A percentile compares a stretch with the other conserved stretches of the same genome.
Evolutionary conservation across 805 yeast species (phyloP).

Genomic region (Candida manassasensis): DNA sequence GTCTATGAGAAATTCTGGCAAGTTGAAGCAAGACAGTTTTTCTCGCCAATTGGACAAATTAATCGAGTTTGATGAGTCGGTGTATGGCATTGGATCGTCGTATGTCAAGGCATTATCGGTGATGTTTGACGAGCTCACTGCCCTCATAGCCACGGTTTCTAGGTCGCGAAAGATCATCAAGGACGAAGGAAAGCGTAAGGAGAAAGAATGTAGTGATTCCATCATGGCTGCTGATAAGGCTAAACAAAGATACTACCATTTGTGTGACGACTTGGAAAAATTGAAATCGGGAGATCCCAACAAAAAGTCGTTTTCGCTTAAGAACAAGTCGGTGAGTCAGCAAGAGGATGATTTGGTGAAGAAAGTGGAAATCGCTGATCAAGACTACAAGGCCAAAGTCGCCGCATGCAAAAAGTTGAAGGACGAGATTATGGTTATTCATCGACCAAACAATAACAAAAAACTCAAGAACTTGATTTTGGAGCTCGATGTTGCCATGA

Average conservation of each 20-base stretch:
- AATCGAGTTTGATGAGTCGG: slow-evolving; percentile 72
- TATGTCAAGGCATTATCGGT: slow-evolving; percentile 75
- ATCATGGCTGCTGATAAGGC: slow-evolving; percentile 86
- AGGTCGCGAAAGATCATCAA: slow-evolving; percentile 71
- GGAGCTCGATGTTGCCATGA: slow-evolving; percentile 86
- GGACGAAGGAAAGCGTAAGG: slow-evolving; percentile 77
- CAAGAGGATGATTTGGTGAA: slow-evolving; percentile 83
- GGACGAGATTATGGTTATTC: slow-evolving; percentile 63
- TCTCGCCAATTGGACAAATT: slow-evolving; percentile 61
- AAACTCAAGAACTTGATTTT: slow-evolving; percentile 71
- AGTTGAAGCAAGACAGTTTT: slow-evolving; percentile 61
- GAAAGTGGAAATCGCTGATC: slow-evolving; percentile 80
- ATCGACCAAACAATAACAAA: slow-evolving; percentile 73
- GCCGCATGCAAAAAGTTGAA: slow-evolving; percentile 67
- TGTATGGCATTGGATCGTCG: slow-evolving; percentile 62
- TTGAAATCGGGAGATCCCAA: slow-evolving; percentile 77
- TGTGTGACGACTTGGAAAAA: slow-evolving; percentile 84
- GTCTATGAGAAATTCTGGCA: slow-evolving; percentile 38
- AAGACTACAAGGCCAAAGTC: slow-evolving; percentile 78
- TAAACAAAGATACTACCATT: slow-evolving; percentile 61
- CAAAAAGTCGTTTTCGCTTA: slow-evolving; percentile 76
- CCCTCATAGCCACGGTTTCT: slow-evolving; percentile 65
- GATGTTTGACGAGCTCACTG: slow-evolving; percentile 79
- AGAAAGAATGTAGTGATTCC: slow-evolving; percentile 80
- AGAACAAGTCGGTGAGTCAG: slow-evolving; percentile 75